phyloP scores from a whole-genome alignment of 2,329 filamentous ascomycete genomes.

The Apiospora saccharicola region DNA sequence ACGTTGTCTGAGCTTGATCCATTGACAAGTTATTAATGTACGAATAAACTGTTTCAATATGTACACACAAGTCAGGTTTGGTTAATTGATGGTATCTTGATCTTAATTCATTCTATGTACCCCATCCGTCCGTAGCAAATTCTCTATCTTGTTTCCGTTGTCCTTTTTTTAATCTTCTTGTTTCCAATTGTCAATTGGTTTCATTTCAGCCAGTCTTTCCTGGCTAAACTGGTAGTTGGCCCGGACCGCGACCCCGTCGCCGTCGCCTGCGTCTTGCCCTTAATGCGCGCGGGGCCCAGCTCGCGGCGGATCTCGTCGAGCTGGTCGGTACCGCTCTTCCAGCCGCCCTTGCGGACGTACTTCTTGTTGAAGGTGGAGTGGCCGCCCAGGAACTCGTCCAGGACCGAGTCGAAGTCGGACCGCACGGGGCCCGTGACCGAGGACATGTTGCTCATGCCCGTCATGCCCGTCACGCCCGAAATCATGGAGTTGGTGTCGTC shows the following conservation, averaged over 20 bases:
- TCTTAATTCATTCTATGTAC: too few relatives aligned
- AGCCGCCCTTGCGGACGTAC: slow-evolving; percentile 79
- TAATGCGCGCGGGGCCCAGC: slow-evolving; percentile 77
- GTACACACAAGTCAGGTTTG: too few relatives aligned
- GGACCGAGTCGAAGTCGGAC: slow-evolving; percentile 84
- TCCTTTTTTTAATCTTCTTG: too few relatives aligned
- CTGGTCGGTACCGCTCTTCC: slow-evolving; percentile 84
- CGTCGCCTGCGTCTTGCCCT: slow-evolving; percentile 32
- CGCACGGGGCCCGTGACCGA: slow-evolving; percentile 73
- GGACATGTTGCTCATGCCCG: slow-evolving; percentile 49
- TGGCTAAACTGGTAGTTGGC: slow-evolving; percentile 26
- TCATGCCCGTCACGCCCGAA: slow-evolving; percentile 58
- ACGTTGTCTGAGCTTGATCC: too few relatives aligned
- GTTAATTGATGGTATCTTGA: too few relatives aligned
- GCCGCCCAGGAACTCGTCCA: slow-evolving; percentile 89
- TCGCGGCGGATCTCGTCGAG: slow-evolving; percentile 87
- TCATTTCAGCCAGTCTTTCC: background rate
- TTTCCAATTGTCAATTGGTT: too few relatives aligned
- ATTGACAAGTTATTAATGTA: too few relatives aligned
- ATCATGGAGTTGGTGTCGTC: slow-evolving; percentile 65
- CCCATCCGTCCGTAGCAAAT: too few relatives aligned
- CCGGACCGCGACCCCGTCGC: slow-evolving; percentile 26
- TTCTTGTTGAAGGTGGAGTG: slow-evolving; percentile 77
- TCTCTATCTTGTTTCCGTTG: too few relatives aligned
- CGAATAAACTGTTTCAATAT: too few relatives aligned